Conservation (phyloP, 306 rosid genomes). For the Vigna trinervia region DNA sequence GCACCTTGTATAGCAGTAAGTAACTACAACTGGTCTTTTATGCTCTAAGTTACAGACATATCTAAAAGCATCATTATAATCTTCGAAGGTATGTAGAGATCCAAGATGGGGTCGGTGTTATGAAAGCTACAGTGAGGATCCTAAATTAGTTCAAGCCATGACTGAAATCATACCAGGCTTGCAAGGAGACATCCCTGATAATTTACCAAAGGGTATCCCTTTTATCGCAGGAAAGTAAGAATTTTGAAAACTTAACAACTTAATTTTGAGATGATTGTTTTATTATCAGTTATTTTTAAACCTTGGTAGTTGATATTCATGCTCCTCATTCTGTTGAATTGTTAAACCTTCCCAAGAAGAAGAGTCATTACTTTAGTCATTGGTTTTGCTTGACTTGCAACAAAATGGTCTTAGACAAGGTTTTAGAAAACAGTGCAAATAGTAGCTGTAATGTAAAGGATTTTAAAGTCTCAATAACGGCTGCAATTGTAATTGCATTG, state of each 20-base stretch:
- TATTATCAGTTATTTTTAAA: slow-evolving; percentile 2
- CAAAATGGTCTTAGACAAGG: background rate
- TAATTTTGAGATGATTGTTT: slow-evolving; percentile 22
- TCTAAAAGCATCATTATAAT: background rate
- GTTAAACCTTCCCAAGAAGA: background rate
- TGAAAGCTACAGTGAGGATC: slow-evolving; percentile 64
- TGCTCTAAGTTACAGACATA: background rate
- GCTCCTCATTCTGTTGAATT: slow-evolving; percentile 5
- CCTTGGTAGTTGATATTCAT: slow-evolving; percentile 32
- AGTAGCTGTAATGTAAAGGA: background rate
- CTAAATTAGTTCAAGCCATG: slow-evolving; percentile 53
- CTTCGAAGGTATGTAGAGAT: slow-evolving; percentile 62
- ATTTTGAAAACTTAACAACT: background rate
- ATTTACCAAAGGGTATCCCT: slow-evolving; percentile 50
- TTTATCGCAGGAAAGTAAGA: slow-evolving; percentile 56
- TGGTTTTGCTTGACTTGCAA: slow-evolving; percentile 17
- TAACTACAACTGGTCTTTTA: background rate
- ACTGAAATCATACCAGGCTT: slow-evolving; percentile 56
- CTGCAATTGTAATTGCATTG: background rate
- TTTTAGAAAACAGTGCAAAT: background rate
- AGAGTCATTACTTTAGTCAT: slow-evolving; percentile 3
- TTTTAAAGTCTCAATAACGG: background rate
- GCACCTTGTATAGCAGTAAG: slow-evolving; percentile 63
- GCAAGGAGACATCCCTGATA: slow-evolving; percentile 52
- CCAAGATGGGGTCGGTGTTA: slow-evolving; percentile 69